Evolutionary conservation across 176 grass and related monocot genomes (phyloP).

Genomic region (Juncus inflexus): DNA sequence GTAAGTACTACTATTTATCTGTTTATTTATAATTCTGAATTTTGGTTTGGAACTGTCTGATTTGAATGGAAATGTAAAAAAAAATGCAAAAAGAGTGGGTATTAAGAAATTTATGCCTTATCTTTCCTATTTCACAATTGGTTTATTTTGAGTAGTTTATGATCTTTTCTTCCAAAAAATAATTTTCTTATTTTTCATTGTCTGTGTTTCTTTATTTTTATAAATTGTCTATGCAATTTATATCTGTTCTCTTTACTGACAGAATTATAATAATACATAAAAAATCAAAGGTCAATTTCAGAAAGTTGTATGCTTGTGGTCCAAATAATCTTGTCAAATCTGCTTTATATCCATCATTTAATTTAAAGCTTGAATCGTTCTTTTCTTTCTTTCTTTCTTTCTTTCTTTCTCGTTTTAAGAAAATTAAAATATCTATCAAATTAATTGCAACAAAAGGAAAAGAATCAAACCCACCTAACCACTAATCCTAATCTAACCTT

Average conservation of each 20-base stretch:
- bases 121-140: too few relatives aligned
- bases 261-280: background rate
- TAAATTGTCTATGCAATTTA: too few relatives aligned
- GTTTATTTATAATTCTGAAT: background rate
- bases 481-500: background rate
- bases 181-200: too few relatives aligned
- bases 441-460: background rate
- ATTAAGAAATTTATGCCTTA: too few relatives aligned
- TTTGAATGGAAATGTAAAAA: too few relatives aligned
- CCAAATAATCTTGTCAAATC: constrained; percentile 10
- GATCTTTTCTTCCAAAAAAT: too few relatives aligned
- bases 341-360: background rate
- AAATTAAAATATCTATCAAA: background rate
- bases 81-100: too few relatives aligned
- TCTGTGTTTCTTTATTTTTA: too few relatives aligned
- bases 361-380: background rate
- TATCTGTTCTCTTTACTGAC: too few relatives aligned
- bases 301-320: background rate
- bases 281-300: constrained; percentile 27
- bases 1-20: constrained; percentile 1
- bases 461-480: background rate
- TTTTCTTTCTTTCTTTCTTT: constrained; percentile 24
- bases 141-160: too few relatives aligned
- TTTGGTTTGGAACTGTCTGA: too few relatives aligned
- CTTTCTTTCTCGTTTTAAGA: constrained; percentile 13